phyloP scores from a whole-genome alignment of 2,329 filamentous ascomycete genomes.

The Sclerotiophoma versabilis region DNA sequence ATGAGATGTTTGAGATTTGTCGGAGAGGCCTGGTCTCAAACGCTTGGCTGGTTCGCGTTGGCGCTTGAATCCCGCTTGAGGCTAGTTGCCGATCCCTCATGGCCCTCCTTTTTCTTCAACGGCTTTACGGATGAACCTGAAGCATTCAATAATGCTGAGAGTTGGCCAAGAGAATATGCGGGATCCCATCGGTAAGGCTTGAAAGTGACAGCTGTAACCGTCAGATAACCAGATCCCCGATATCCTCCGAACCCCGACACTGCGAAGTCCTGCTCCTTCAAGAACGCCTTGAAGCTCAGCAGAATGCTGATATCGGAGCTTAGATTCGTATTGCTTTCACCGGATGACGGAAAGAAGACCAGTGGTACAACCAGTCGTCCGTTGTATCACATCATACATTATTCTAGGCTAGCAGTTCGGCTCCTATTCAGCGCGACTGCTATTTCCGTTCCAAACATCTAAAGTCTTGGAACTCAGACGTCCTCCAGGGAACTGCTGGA shows the following conservation, averaged over 20 bases:
- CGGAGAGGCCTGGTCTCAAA: conserved; percentile 28
- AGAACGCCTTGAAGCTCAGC: not conserved
- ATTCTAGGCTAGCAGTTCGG: not conserved
- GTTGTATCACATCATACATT: not conserved
- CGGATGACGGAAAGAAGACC: not conserved
- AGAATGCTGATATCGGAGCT: not conserved
- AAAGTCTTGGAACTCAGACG: conserved; percentile 37
- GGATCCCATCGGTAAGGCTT: conserved; percentile 17
- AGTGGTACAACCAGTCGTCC: not conserved
- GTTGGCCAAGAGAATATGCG: conserved; percentile 9
- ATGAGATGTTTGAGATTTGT: conserved; percentile 42
- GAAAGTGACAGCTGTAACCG: conserved; percentile 28
- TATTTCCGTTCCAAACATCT: conserved; percentile 35
- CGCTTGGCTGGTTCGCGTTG: conserved; percentile 28
- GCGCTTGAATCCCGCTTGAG: conserved; percentile 22
- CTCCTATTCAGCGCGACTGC: conserved; percentile 1
- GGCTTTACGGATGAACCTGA: conserved; percentile 3
- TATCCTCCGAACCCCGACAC: conserved; percentile 12
- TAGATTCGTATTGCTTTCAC: not conserved
- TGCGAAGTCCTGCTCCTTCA: conserved; percentile 1
- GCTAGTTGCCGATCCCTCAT: conserved; percentile 8
- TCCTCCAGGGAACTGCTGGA: conserved; percentile 22
- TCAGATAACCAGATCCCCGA: conserved; percentile 11
- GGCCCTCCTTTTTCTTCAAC: conserved; percentile 7
- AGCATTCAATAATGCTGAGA: conserved; percentile 5